Evolutionary conservation across 495 filamentous ascomycete species (phyloP), one percentile per base, ranked within the genome.

Genomic region (Rostrohypoxylon terebratum): DNA sequence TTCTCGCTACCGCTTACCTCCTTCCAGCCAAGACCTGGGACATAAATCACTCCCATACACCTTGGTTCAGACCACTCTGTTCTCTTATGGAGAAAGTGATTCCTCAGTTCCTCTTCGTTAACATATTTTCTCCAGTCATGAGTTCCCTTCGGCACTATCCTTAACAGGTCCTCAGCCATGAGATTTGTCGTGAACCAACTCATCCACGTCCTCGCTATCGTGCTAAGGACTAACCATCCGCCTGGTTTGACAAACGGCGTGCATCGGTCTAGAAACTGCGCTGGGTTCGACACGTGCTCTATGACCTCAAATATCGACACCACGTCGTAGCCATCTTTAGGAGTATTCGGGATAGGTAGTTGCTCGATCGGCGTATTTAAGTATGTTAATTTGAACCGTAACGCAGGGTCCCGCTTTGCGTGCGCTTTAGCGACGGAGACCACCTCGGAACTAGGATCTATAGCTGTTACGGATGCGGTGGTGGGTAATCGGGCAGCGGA

Each of bases 81-180:
- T 34, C 74, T 73, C 80, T 78, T 82, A 44, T 69, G 61, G 63
- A 73, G 77, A 77, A 89, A 86, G 51, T 84, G 93, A 2, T 68
- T 84, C 71, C 88, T 81, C 77, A 99, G 63, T 85, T 98, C 96
- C 16, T 87, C 83, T 73, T 91, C 92, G 76, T 97, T 96, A 25
- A 99, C 89, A 78, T 98, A 99, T 79, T 98, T 97, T 14, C 82
- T 82, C 96, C 96, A 99, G 74, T 98, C 94, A 78, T 99, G 96
- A 59, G 96, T 98, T 0, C 96, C 96, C 59, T 87, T 86, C 20
- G 96, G 96, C 63, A 99, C 96, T 63, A 98, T 90, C 18, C 92
- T 83, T 51, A 97, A 78, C 3, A 98, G 80, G 81, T 96, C 94
- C 81, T 99, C 96, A 0, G 96, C 96, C 59, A 98, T 85, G 23